Evolutionary conservation across 441 rosid genomes (phyloP).

Genomic region (Iberis amara): DNA sequence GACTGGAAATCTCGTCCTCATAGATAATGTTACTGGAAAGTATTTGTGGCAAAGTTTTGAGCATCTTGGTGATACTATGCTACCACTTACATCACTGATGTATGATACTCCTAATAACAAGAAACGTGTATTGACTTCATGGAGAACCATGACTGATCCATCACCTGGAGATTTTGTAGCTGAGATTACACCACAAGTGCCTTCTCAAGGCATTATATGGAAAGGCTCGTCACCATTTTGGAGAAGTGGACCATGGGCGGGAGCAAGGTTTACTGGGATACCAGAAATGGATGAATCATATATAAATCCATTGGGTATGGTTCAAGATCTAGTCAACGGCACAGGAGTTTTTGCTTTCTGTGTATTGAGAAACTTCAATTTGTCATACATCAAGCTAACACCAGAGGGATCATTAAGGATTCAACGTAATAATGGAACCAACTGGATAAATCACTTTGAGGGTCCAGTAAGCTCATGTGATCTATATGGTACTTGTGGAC

Average conservation of each 20-base stretch:
- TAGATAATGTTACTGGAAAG: slow-evolving; percentile 23
- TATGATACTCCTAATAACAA: slow-evolving; percentile 24
- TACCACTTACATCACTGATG: slow-evolving; percentile 29
- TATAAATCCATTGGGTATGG: slow-evolving; percentile 24
- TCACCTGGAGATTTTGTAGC: slow-evolving; percentile 33
- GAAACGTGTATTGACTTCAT: slow-evolving; percentile 33
- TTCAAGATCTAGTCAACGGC: slow-evolving; percentile 25
- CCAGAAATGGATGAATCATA: slow-evolving; percentile 29
- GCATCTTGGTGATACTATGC: slow-evolving; percentile 36
- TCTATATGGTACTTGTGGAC: slow-evolving; percentile 42
- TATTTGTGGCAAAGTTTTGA: slow-evolving; percentile 36
- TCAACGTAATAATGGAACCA: background rate
- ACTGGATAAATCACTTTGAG: slow-evolving; percentile 16
- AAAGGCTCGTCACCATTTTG: slow-evolving; percentile 30
- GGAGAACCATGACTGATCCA: slow-evolving; percentile 41
- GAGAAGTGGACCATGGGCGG: slow-evolving; percentile 46
- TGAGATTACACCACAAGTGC: slow-evolving; percentile 28
- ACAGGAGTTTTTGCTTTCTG: slow-evolving; percentile 12
- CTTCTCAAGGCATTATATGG: slow-evolving; percentile 32
- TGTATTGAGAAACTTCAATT: slow-evolving; percentile 17
- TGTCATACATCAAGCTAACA: slow-evolving; percentile 23
- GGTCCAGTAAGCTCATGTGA: slow-evolving; percentile 33
- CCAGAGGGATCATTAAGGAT: slow-evolving; percentile 3
- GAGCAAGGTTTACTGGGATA: slow-evolving; percentile 33
- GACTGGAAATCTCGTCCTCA: slow-evolving; percentile 34